Conservation (phyloP, 2,329 filamentous ascomycete genomes). For the Chalaropsis thielavioides region DNA sequence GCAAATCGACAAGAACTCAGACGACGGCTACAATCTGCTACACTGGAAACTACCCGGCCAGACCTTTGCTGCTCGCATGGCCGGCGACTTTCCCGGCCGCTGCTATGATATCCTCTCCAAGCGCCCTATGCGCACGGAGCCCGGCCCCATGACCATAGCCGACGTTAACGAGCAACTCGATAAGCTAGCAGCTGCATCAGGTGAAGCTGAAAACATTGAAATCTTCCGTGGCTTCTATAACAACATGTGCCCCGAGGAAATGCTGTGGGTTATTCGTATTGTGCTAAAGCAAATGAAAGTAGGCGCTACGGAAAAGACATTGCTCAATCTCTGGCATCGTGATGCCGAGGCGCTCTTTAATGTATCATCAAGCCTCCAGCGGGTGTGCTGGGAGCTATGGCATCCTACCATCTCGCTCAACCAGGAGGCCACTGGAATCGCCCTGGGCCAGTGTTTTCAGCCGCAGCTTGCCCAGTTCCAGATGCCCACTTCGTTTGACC, state of each 20-base stretch:
- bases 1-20: conserved; percentile 80
- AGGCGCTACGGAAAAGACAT: conserved; percentile 72
- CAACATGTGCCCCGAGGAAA: conserved; percentile 81
- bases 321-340: conserved; percentile 70
- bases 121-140: conserved; percentile 56
- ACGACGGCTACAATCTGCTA: conserved; percentile 70
- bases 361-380: conserved; percentile 74
- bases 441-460: conserved; percentile 89
- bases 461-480: conserved; percentile 91
- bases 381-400: conserved; percentile 87
- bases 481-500: conserved; percentile 60
- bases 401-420: conserved; percentile 60
- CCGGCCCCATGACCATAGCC: conserved; percentile 68
- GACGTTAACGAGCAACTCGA: conserved; percentile 84
- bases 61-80: conserved; percentile 45
- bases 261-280: conserved; percentile 90
- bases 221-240: conserved; percentile 77
- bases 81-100: conserved; percentile 82
- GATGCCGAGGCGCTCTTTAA: conserved; percentile 69
- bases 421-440: conserved; percentile 58
- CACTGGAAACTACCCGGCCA: conserved; percentile 87
- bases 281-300: conserved; percentile 65
- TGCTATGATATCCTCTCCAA: conserved; percentile 81
- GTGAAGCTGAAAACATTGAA: conserved; percentile 70
- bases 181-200: conserved; percentile 55